Base-by-base conservation (phyloP, 176 grass and related monocot genomes). In the Stipa capillata region DNA sequence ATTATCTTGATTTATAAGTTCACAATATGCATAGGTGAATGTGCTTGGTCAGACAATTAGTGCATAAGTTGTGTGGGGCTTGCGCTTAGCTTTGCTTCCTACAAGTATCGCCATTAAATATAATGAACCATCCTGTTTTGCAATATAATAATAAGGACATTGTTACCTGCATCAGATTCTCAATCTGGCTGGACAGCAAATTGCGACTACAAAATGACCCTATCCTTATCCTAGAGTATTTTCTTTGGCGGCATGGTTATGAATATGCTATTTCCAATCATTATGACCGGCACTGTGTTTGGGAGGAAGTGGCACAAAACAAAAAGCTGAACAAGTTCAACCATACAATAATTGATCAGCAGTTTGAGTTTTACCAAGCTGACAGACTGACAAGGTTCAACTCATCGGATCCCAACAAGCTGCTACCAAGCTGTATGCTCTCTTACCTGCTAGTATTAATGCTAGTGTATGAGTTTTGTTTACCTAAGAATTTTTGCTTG, bases 181-280 rank as follows among this genome's bases (percentile, higher is more conserved):
- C 96, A 79, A 99, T 99, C 39, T 99, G 96, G 96, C 71, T 99
- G 23, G 96, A 99, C 79, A 99, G 96, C 85, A 99, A 99, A 88
- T 69, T 99, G 86, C 86, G 96, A 52, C 84, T 99, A 40, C 96
- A 99, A 54, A 95, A 41, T 67, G 96, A 99, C 85, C 96, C 96
- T 65, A 95, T 91, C 37, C 90, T 93, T 73, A 99, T 99, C 42
- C 78, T 95, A 40, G 96, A 99, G 72, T 99, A 99, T 91, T 99
- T 99, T 60, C 84, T 99, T 32, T 99, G 96, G 96, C 77, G 92
- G 42, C 92, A 92, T 75, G 90, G 86, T 58, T 79, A 93, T 43
- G 96, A 99, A 69, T 99, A 93, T 79, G 96, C 96, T 69, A 99
- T 99, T 90, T 99, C 96, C 61, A 99, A 99, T 80, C 96, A 99